A percentile compares a stretch with the other conserved stretches of the same genome.
phyloP scores from a whole-genome alignment of 805 yeast species.

The Suhomyces sp. region DNA sequence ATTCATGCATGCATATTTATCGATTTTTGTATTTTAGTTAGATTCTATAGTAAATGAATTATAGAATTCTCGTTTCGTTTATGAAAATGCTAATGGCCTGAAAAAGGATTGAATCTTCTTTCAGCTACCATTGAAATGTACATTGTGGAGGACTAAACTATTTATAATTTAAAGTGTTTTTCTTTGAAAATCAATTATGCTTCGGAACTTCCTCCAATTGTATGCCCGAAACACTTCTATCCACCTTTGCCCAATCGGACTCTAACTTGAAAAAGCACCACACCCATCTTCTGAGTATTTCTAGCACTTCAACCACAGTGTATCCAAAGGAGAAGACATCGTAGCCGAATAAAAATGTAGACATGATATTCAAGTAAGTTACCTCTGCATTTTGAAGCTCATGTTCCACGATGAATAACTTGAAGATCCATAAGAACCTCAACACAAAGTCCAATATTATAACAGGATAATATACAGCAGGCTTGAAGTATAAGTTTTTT shows the following conservation, averaged over 20 bases:
- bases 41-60: too few species aligned
- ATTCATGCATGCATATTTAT: too few species aligned
- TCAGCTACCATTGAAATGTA: too few species aligned
- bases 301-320: conserved; percentile 68
- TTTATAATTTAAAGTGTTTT: too few species aligned
- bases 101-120: too few species aligned
- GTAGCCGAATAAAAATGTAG: conserved; percentile 37
- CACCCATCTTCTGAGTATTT: conserved; percentile 78
- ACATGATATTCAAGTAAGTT: conserved; percentile 15
- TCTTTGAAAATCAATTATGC: conserved; percentile 1
- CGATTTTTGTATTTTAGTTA: too few species aligned
- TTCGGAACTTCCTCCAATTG: conserved; percentile 8
- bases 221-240: conserved; percentile 11
- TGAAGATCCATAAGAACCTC: conserved; percentile 76
- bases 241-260: conserved; percentile 55
- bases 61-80: too few species aligned
- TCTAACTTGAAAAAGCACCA: conserved; percentile 90
- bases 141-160: too few species aligned
- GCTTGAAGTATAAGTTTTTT: not conserved
- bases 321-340: conserved; percentile 53
- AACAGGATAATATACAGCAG: conserved; percentile 52
- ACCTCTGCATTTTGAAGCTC: conserved; percentile 11
- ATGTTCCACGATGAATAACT: conserved; percentile 41
- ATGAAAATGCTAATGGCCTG: too few species aligned
- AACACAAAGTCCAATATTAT: conserved; percentile 60